phyloP scores from a whole-genome alignment of 2,329 filamentous ascomycete genomes.

The Pseudocercospora pini-densiflorae region DNA sequence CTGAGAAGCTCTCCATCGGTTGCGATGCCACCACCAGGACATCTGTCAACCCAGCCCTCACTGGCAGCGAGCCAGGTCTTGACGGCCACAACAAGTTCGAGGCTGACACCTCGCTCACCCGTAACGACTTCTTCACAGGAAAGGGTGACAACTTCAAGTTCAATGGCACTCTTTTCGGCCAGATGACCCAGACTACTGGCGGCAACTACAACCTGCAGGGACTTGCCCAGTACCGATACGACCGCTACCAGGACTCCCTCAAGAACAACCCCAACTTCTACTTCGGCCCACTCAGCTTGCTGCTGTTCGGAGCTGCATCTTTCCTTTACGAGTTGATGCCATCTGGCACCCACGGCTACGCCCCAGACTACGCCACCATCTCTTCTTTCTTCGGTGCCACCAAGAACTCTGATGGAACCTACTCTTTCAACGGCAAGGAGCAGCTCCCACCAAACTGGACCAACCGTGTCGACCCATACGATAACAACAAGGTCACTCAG shows the following conservation, averaged over 20 bases:
- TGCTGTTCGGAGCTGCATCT: conserved; percentile 49
- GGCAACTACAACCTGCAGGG: conserved; percentile 46
- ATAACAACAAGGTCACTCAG: conserved; percentile 39
- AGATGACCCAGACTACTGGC: conserved; percentile 40
- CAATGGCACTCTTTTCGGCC: conserved; percentile 12
- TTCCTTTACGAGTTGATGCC: conserved; percentile 52
- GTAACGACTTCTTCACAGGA: conserved; percentile 47
- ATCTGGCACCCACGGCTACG: conserved; percentile 37
- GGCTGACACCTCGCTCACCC: conserved; percentile 46
- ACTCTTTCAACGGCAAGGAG: conserved; percentile 45
- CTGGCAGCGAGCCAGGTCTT: conserved; percentile 48
- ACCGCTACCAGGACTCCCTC: conserved; percentile 48
- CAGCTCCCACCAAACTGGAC: conserved; percentile 49
- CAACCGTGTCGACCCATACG: conserved; percentile 42
- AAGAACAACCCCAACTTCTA: conserved; percentile 49
- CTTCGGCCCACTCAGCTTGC: conserved; percentile 46
- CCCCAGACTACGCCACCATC: conserved; percentile 43
- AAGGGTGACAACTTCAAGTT: conserved; percentile 47
- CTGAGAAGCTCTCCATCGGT: conserved; percentile 50
- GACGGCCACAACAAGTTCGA: conserved; percentile 54
- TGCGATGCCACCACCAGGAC: conserved; percentile 42
- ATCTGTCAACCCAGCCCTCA: conserved; percentile 39
- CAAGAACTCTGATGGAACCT: conserved; percentile 44
- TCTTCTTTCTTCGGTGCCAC: conserved; percentile 48
- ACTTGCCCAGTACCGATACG: conserved; percentile 45